These are phyloP conservation scores for Stemphylium beticola DNA, from an alignment of 2,329 filamentous ascomycete genomes.

Conservation along the genomic window DNA sequence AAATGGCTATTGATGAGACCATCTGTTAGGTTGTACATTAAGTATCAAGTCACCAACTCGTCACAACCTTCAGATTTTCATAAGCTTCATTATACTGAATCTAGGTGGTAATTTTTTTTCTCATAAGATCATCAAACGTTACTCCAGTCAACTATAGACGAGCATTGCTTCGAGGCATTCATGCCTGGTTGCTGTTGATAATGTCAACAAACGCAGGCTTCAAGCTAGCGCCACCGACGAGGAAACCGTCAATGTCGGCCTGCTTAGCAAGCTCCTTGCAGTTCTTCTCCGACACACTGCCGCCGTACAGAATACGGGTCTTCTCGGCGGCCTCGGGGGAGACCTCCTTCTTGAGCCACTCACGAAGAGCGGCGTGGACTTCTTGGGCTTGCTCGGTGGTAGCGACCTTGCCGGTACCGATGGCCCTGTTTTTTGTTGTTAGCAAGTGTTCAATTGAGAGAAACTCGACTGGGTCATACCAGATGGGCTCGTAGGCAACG, in stretches of 20 bases:
- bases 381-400: constrained; percentile 52
- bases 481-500: constrained; percentile 98
- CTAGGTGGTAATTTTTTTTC: not conserved
- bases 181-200: constrained; percentile 64
- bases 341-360: constrained; percentile 78
- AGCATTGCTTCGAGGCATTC: constrained; percentile 44
- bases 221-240: constrained; percentile 93
- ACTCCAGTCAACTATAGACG: constrained; percentile 44
- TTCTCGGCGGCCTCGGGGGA: constrained; percentile 80
- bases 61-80: not conserved
- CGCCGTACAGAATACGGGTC: constrained; percentile 95
- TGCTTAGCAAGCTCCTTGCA: constrained; percentile 90
- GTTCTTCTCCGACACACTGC: constrained; percentile 98
- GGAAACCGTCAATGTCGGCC: constrained; percentile 95
- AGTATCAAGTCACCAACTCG: no score
- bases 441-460: not conserved
- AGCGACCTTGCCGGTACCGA: constrained; percentile 74
- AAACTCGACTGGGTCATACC: constrained; percentile 60
- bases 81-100: constrained; percentile 12
- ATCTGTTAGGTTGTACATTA: no score
- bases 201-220: constrained; percentile 89
- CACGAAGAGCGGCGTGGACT: constrained; percentile 77
- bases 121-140: constrained; percentile 5
- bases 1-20: no score
- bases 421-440: constrained; percentile 58